A percentile compares a stretch with the other conserved stretches of the same genome.
Conservation (phyloP, 2,329 filamentous ascomycete species). For the Diaporthe sp. region DNA sequence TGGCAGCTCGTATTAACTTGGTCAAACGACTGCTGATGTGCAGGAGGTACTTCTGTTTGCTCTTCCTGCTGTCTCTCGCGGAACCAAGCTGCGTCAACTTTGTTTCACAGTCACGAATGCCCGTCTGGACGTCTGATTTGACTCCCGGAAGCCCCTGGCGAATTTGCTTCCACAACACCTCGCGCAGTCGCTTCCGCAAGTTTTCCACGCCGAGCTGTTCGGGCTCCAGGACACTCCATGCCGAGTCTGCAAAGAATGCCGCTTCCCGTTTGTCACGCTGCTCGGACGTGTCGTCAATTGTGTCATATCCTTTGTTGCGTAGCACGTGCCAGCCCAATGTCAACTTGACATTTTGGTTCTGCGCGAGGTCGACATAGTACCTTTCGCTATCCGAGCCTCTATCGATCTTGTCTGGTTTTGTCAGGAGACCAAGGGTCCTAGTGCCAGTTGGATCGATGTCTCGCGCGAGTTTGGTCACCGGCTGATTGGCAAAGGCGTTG, state of each 20-base stretch:
- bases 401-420: constrained; percentile 63
- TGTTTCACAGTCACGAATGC: constrained; percentile 50
- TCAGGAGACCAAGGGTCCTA: constrained; percentile 69
- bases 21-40: constrained; percentile 35
- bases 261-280: constrained; percentile 56
- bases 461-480: constrained; percentile 64
- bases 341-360: constrained; percentile 60
- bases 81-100: constrained; percentile 62
- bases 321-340: constrained; percentile 67
- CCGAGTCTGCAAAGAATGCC: constrained; percentile 57
- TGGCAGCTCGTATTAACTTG: constrained; percentile 41
- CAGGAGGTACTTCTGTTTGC: constrained; percentile 47
- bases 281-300: constrained; percentile 44
- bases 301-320: constrained; percentile 58
- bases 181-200: constrained; percentile 63
- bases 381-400: constrained; percentile 55
- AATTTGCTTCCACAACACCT: constrained; percentile 63
- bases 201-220: constrained; percentile 60
- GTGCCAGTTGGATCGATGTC: constrained; percentile 45
- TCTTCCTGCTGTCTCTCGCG: constrained; percentile 55
- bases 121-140: constrained; percentile 56
- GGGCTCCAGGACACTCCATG: constrained; percentile 53
- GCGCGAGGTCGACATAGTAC: constrained; percentile 55
- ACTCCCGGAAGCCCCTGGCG: constrained; percentile 58
- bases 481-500: constrained; percentile 70